phyloP scores from a whole-genome alignment of 495 filamentous ascomycete genomes.

The Podospora pseudoanserina region DNA sequence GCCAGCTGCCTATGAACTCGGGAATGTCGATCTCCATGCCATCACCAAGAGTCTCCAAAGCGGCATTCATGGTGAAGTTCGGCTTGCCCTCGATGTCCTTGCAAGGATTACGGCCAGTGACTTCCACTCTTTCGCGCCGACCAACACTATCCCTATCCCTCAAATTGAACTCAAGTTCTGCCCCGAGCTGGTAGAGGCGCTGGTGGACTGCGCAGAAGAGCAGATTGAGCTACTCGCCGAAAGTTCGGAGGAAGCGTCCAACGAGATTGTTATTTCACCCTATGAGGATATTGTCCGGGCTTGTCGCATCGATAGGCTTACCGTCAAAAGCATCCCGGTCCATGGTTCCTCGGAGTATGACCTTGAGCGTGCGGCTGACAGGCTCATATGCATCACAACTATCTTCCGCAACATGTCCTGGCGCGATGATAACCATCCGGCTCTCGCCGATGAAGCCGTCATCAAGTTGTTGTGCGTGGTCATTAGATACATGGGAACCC shows the following conservation, averaged over 20 bases:
- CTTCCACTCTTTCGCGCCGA: conserved; percentile 40
- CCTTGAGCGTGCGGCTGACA: conserved; percentile 80
- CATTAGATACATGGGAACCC: conserved; percentile 83
- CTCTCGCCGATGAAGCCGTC: conserved; percentile 68
- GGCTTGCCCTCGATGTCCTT: conserved; percentile 81
- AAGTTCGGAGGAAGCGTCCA: conserved; percentile 76
- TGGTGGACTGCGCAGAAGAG: conserved; percentile 88
- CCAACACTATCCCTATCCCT: conserved; percentile 19
- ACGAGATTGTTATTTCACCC: conserved; percentile 70
- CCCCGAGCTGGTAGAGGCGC: conserved; percentile 80
- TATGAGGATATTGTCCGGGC: conserved; percentile 87
- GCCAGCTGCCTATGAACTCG: conserved; percentile 73
- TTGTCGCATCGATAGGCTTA: conserved; percentile 65
- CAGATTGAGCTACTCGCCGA: conserved; percentile 77
- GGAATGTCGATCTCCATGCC: conserved; percentile 86
- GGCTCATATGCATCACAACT: conserved; percentile 84
- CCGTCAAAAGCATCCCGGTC: conserved; percentile 62
- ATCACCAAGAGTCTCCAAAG: conserved; percentile 89
- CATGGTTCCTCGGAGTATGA: conserved; percentile 79
- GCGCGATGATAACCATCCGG: conserved; percentile 61
- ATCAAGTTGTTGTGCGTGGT: conserved; percentile 75
- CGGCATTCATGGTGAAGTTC: conserved; percentile 82
- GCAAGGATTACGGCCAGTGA: conserved; percentile 50
- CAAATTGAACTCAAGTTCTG: conserved; percentile 61
- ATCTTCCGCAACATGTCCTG: conserved; percentile 93